Evolutionary conservation across 306 rosid genomes (phyloP).

Genomic region (Medicago truncatula): DNA sequence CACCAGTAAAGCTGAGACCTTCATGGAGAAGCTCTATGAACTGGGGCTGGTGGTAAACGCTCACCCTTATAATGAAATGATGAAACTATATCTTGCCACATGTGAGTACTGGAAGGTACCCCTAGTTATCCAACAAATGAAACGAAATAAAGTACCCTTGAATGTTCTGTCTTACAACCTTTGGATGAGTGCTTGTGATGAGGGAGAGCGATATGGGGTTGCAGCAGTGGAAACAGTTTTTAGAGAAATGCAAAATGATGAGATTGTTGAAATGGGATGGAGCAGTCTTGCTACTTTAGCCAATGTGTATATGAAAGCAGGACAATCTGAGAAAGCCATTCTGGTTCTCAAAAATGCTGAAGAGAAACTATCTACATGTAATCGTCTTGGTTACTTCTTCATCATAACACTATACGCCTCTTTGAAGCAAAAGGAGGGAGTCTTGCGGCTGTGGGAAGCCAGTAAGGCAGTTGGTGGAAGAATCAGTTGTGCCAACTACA

Average conservation of each 20-base stretch:
- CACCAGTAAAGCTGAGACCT: conserved; percentile 61
- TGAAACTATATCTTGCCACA: conserved; percentile 77
- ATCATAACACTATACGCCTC: conserved; percentile 72
- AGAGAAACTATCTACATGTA: conserved; percentile 58
- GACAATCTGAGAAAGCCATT: conserved; percentile 61
- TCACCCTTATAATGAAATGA: conserved; percentile 82
- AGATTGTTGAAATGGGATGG: conserved; percentile 79
- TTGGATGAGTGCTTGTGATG: conserved; percentile 75
- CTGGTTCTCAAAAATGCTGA: conserved; percentile 65
- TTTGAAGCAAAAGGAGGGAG: conserved; percentile 68
- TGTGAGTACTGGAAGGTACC: conserved; percentile 65
- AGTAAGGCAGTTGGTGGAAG: conserved; percentile 70
- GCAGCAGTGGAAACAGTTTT: conserved; percentile 61
- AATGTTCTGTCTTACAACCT: conserved; percentile 85
- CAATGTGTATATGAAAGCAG: conserved; percentile 62
- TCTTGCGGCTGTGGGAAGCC: conserved; percentile 72
- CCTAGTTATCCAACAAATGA: conserved; percentile 74
- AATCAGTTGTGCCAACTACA: conserved; percentile 72
- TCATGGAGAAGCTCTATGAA: conserved; percentile 71
- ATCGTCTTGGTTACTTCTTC: conserved; percentile 79
- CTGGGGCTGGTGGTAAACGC: conserved; percentile 70
- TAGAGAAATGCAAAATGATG: conserved; percentile 67
- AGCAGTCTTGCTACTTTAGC: conserved; percentile 83
- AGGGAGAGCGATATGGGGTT: conserved; percentile 53
- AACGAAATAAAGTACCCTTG: conserved; percentile 60